phyloP scores from a whole-genome alignment of 1,284 basidiomycete genomes.

The Megacollybia platyphylla region DNA sequence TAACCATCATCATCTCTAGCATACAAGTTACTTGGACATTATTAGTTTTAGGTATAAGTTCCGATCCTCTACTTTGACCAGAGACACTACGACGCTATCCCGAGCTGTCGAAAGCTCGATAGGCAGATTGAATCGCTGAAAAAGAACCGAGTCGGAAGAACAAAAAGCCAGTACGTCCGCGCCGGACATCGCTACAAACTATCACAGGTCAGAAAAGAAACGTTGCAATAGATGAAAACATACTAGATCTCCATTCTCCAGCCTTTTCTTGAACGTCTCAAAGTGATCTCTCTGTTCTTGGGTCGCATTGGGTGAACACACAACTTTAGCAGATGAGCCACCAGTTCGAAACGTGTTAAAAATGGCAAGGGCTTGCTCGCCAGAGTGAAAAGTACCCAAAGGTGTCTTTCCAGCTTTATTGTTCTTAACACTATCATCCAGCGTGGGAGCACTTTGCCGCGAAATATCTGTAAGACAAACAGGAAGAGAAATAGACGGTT shows the following conservation, averaged over 20 bases:
- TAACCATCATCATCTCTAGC: neutral
- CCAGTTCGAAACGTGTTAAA: slow-evolving; percentile 35
- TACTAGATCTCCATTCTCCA: slow-evolving; percentile 38
- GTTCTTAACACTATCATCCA: slow-evolving; percentile 19
- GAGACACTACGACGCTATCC: slow-evolving; percentile 20
- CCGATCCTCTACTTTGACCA: slow-evolving; percentile 12
- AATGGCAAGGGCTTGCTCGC: slow-evolving; percentile 26
- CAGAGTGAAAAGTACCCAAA: slow-evolving; percentile 43
- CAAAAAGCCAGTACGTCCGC: slow-evolving; percentile 37
- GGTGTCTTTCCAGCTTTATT: slow-evolving; percentile 20
- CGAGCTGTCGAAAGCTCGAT: slow-evolving; percentile 17
- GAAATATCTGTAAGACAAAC: slow-evolving; percentile 25
- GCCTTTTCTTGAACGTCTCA: slow-evolving; percentile 25
- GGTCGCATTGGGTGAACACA: slow-evolving; percentile 22
- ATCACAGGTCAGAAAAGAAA: slow-evolving; percentile 1
- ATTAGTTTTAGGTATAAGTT: neutral
- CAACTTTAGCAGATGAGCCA: slow-evolving; percentile 33
- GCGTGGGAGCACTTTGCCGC: slow-evolving; percentile 16
- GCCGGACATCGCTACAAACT: slow-evolving; percentile 43
- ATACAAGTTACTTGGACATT: neutral
- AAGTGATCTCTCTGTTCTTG: slow-evolving; percentile 28
- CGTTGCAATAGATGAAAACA: slow-evolving; percentile 9
- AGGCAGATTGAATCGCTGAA: slow-evolving; percentile 32
- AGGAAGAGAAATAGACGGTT: slow-evolving; percentile 26
- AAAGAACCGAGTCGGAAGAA: slow-evolving; percentile 27